phyloP scores from a whole-genome alignment of 768 basidiomycete genomes.

The Collybia sordida region DNA sequence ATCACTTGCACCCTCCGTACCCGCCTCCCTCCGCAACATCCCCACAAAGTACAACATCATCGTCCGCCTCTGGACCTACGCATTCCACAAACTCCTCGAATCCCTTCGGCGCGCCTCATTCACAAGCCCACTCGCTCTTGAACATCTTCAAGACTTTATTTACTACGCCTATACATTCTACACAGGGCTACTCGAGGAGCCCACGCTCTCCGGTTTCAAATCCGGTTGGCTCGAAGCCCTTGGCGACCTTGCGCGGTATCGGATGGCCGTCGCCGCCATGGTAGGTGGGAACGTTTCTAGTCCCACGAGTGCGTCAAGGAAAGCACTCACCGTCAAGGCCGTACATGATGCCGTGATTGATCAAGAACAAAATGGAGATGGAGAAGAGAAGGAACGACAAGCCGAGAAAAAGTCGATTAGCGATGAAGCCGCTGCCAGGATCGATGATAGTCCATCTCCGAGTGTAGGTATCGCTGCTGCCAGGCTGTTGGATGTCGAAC shows the following conservation, averaged over 20 bases:
- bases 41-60: conserved; percentile 96
- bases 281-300: conserved; percentile 48
- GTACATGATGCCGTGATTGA: conserved; percentile 44
- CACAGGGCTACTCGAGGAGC: conserved; percentile 85
- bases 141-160: conserved; percentile 92
- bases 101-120: conserved; percentile 85
- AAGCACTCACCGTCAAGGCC: conserved; percentile 55
- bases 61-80: conserved; percentile 88
- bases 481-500: conserved; percentile 78
- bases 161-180: conserved; percentile 96
- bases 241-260: conserved; percentile 92
- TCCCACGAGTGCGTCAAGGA: conserved; percentile 24
- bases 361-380: conserved; percentile 19
- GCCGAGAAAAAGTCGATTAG: conserved; percentile 35
- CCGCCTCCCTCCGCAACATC: conserved; percentile 84
- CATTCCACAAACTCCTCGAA: conserved; percentile 89
- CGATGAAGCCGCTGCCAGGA: conserved; percentile 49
- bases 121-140: conserved; percentile 67
- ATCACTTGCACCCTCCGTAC: conserved; percentile 83
- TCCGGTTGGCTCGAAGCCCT: conserved; percentile 94
- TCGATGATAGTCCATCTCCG: conserved; percentile 66
- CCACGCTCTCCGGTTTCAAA: conserved; percentile 64
- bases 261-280: conserved; percentile 94
- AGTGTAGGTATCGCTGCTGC: conserved; percentile 89
- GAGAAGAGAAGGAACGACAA: conserved; percentile 2